Evolutionary conservation across 176 grass and related monocot species (phyloP).

Genomic region (Lolium rigidum): DNA sequence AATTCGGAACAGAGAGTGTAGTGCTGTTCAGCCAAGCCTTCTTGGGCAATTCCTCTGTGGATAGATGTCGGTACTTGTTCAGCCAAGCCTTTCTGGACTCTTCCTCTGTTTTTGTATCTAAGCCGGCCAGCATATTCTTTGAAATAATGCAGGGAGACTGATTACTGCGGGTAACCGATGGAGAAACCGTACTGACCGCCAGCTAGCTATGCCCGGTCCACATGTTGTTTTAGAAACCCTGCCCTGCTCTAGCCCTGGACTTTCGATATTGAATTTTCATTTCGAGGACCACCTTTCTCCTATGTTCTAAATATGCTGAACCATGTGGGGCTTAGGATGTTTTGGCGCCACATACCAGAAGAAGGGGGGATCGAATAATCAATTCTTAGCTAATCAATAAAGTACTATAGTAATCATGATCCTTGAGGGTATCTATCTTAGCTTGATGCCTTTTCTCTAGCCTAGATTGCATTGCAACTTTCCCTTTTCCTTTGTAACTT

Average conservation of each 20-base stretch:
- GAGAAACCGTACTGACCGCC: constrained; percentile 37
- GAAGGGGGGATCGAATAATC: not conserved
- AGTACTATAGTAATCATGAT: not conserved
- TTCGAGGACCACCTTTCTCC: constrained; percentile 1
- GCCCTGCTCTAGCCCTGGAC: not conserved
- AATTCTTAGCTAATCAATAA: not conserved
- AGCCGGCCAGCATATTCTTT: constrained; percentile 35
- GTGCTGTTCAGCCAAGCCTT: too few relatives aligned
- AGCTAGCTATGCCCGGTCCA: constrained; percentile 19
- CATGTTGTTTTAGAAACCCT: constrained; percentile 16
- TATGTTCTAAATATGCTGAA: constrained; percentile 32
- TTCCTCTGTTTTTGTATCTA: constrained; percentile 16
- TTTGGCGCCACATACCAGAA: constrained; percentile 8
- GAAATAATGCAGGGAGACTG: constrained; percentile 26
- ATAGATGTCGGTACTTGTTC: constrained; percentile 30
- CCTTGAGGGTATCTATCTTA: constrained; percentile 7
- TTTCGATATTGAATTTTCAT: constrained; percentile 1
- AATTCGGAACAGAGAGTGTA: too few relatives aligned
- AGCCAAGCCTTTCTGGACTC: not conserved
- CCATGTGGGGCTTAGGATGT: not conserved
- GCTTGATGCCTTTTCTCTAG: not conserved
- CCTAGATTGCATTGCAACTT: not conserved
- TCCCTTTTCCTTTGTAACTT: not conserved
- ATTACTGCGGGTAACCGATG: constrained; percentile 44
- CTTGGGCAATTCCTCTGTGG: too few relatives aligned